Conservation (phyloP, 2,329 filamentous ascomycete genomes). For the Cladophialophora exuberans region DNA sequence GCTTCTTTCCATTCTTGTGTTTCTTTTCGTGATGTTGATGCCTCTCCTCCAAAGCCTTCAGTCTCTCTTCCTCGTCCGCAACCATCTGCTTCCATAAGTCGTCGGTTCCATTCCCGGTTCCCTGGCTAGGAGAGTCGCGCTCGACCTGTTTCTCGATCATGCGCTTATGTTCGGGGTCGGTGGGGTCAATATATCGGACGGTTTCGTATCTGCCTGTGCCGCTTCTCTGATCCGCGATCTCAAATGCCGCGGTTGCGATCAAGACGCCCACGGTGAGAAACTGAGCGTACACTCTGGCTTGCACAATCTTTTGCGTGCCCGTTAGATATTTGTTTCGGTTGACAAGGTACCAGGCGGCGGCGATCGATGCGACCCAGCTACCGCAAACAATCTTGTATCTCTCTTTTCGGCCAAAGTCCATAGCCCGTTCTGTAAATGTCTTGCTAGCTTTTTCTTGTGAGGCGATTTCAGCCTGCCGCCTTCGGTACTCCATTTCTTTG, state of each 20-base stretch:
- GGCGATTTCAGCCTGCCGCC: constrained; percentile 59
- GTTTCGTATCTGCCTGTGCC: constrained; percentile 70
- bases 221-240: constrained; percentile 75
- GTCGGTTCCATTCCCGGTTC: constrained; percentile 21
- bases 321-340: constrained; percentile 75
- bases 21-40: constrained; percentile 34
- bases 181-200: constrained; percentile 75
- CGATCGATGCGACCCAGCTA: constrained; percentile 82
- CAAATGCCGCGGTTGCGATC: constrained; percentile 79
- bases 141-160: constrained; percentile 79
- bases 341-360: constrained; percentile 72
- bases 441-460: constrained; percentile 61
- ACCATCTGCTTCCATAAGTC: constrained; percentile 80
- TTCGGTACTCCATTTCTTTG: constrained; percentile 67
- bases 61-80: constrained; percentile 49
- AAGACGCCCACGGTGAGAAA: constrained; percentile 83
- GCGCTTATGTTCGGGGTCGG: constrained; percentile 80
- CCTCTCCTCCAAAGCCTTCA: constrained; percentile 47
- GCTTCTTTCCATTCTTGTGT: constrained; percentile 23
- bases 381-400: constrained; percentile 83
- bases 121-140: constrained; percentile 18
- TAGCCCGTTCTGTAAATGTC: constrained; percentile 61
- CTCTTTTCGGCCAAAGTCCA: constrained; percentile 76
- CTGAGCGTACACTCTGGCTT: constrained; percentile 93
- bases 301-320: constrained; percentile 83